Percentiles rank a stretch among this genome's conserved stretches.
Conservation (phyloP, 106 monocot genomes). For the Dactylorhiza incarnata region DNA sequence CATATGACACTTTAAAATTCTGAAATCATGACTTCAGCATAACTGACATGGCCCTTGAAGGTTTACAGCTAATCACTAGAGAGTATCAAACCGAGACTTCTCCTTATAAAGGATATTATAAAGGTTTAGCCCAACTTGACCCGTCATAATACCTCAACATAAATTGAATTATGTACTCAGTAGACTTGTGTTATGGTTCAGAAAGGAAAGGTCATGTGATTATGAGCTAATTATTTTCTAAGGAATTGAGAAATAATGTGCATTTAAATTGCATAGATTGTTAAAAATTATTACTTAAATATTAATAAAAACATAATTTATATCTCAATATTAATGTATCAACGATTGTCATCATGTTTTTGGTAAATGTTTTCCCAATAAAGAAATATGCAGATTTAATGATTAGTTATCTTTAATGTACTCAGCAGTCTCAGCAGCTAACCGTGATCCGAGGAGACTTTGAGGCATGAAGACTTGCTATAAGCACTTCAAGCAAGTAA, state of each 20-base stretch:
- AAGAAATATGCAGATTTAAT: background rate
- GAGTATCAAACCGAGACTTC: background rate
- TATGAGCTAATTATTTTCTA: background rate
- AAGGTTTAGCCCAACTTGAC: background rate
- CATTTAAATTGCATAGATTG: background rate
- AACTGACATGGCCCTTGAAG: background rate
- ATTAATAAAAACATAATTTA: background rate
- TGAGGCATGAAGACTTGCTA: slow-evolving; percentile 50
- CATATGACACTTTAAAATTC: background rate
- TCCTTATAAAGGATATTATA: background rate
- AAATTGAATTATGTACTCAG: background rate
- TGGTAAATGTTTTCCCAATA: background rate
- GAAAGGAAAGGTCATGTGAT: background rate
- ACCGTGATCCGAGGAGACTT: slow-evolving; percentile 63
- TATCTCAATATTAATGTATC: background rate
- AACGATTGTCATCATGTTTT: background rate
- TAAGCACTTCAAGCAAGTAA: slow-evolving; percentile 78
- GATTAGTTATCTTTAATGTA: background rate
- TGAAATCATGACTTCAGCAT: background rate
- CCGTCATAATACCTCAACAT: background rate
- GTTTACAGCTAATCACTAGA: background rate
- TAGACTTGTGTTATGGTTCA: background rate
- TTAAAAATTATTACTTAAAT: background rate
- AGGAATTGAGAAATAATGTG: background rate
- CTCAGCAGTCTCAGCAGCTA: slow-evolving; percentile 18